These are phyloP conservation scores for Fulvia fulva DNA, from an alignment of 2,329 filamentous ascomycete species.

Conservation along the genomic window DNA sequence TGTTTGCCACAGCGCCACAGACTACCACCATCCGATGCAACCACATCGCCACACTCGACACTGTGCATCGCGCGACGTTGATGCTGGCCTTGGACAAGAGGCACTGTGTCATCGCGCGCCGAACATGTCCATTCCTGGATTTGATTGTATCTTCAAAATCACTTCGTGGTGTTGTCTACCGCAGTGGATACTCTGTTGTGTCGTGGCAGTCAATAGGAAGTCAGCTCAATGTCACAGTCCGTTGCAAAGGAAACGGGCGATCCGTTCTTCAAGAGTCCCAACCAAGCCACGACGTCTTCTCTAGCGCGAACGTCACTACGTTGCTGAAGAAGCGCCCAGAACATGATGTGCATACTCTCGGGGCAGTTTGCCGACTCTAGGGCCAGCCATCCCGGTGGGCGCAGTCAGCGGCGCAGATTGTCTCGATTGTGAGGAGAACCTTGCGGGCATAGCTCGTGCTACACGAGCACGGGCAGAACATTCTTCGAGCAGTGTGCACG, in stretches of 20 bases:
- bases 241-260: too few relatives aligned
- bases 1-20: not conserved
- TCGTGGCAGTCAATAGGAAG: too few relatives aligned
- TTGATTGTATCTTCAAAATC: too few relatives aligned
- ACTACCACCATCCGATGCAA: not conserved
- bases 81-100: not conserved
- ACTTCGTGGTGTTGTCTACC: too few relatives aligned
- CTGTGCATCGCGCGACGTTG: not conserved
- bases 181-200: too few relatives aligned
- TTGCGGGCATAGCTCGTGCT: not conserved
- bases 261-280: not conserved
- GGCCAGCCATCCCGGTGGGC: not conserved
- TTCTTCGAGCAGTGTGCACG: not conserved
- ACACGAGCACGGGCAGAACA: not conserved
- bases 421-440: conserved; percentile 4
- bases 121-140: too few relatives aligned
- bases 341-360: not conserved
- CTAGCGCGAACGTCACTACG: not conserved
- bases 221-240: too few relatives aligned
- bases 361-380: not conserved
- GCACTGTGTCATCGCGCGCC: not conserved
- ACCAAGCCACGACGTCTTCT: not conserved
- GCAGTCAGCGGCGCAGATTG: not conserved
- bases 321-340: not conserved
- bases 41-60: not conserved